Conservation (phyloP, 768 basidiomycete species). For the Boletus vinaceobasis region DNA sequence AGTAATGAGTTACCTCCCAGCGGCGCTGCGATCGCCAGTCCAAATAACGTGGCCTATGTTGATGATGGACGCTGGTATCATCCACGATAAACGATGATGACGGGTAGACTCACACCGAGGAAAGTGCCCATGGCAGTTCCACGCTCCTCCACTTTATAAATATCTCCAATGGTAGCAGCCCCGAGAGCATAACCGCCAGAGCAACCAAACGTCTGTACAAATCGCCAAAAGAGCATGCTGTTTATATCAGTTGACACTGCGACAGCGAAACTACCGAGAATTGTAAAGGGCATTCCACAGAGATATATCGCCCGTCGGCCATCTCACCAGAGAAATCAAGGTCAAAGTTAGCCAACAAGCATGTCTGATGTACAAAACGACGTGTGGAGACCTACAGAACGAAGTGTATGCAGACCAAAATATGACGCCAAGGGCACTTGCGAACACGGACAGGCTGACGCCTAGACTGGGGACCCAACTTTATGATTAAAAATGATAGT, state of each 20-base stretch:
- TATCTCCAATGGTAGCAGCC: slow-evolving; percentile 61
- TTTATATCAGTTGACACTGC: slow-evolving; percentile 41
- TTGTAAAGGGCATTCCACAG: slow-evolving; percentile 53
- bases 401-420: slow-evolving; percentile 51
- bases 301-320: slow-evolving; percentile 64
- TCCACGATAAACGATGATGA: not conserved
- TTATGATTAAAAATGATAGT: not conserved
- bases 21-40: slow-evolving; percentile 60
- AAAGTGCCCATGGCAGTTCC: slow-evolving; percentile 59
- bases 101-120: slow-evolving; percentile 39
- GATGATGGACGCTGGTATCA: not conserved
- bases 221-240: slow-evolving; percentile 55
- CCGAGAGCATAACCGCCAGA: slow-evolving; percentile 55
- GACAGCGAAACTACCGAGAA: slow-evolving; percentile 59
- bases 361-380: not conserved
- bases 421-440: slow-evolving; percentile 44
- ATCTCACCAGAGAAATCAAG: slow-evolving; percentile 37
- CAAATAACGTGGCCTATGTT: slow-evolving; percentile 51
- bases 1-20: slow-evolving; percentile 41
- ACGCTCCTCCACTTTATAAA: slow-evolving; percentile 62
- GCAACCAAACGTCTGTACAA: slow-evolving; percentile 64
- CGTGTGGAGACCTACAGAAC: slow-evolving; percentile 39
- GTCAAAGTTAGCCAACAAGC: not conserved
- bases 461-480: slow-evolving; percentile 35
- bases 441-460: slow-evolving; percentile 49